Evolutionary conservation across 139 green algal species (phyloP), one percentile per base, ranked within the genome.

Genomic region (Medakamo hakoo): DNA sequence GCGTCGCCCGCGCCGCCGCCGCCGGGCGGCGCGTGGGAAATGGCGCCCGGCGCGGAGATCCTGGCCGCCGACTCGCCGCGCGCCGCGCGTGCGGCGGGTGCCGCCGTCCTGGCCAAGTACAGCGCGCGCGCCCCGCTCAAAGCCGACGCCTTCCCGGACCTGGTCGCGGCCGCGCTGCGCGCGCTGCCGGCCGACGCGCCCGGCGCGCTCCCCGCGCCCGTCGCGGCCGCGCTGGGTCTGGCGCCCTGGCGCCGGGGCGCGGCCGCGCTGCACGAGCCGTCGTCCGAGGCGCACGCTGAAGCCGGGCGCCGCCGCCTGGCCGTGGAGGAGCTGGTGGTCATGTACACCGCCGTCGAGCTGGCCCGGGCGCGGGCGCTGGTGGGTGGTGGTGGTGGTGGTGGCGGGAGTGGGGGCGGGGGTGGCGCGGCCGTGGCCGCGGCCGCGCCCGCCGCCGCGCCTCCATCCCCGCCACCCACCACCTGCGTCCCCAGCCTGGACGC

Each of bases 241-340:
- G 30, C 30, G 40, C 27, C 29, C 4, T 69, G 62, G 73, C 58
- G 83, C 83, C 3, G 49, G 86, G 65, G 48, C 26, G n/a, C 56
- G 52, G 29, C 55, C 29, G 58, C 25, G 3, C 69, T 91, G 30
- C 84, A 92, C 66, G 21, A 27, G 9, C 84, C 84, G 19, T 1
- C 4, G 5, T 63, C 52, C 25, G 24, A 66, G 32, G 66, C 63
- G 14, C 30, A 68, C 18, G 55, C 75, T 27, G 79, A 72, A 22
- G 31, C 16, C 1, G 74, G 69, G 1, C 69, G 81, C 23, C 64
- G 63, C 48, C 64, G 80, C 3, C 66, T 94, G 29, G 86, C 86
- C 27, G 92, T 94, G 66, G 79, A 93, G 64, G 89, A 96, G 69
- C 77, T 96, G 60, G 70, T 92, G 49, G 71, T 86, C 28, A 67